phyloP scores from a whole-genome alignment of 345 rosid genomes.

The Reutealis trisperma region DNA sequence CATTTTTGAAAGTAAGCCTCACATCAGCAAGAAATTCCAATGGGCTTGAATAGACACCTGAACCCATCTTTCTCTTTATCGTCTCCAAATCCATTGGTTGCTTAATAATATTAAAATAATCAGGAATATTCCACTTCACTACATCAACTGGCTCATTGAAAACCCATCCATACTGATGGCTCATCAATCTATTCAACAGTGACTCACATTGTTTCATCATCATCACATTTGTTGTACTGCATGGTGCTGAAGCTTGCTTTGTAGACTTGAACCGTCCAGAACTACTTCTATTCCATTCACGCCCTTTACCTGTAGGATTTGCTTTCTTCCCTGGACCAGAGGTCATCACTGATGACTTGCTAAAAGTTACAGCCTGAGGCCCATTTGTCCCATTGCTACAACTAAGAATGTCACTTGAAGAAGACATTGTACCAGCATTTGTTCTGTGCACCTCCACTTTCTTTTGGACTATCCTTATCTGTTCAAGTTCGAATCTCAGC shows the following conservation, averaged over 20 bases:
- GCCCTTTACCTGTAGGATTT: slow-evolving; percentile 39
- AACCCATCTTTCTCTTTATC: slow-evolving; percentile 36
- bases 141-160: slow-evolving; percentile 53
- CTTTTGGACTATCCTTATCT: slow-evolving; percentile 13
- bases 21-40: slow-evolving; percentile 50
- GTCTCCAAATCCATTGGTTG: slow-evolving; percentile 66
- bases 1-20: slow-evolving; percentile 56
- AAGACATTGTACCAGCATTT: slow-evolving; percentile 1
- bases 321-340: slow-evolving; percentile 55
- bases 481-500: slow-evolving; percentile 30
- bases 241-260: slow-evolving; percentile 40
- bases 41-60: slow-evolving; percentile 32
- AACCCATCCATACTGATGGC: slow-evolving; percentile 49
- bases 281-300: slow-evolving; percentile 50
- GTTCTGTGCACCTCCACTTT: slow-evolving; percentile 16
- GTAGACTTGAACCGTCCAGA: slow-evolving; percentile 57
- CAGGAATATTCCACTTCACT: slow-evolving; percentile 33
- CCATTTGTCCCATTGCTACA: slow-evolving; percentile 33
- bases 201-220: slow-evolving; percentile 31
- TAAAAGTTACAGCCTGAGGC: slow-evolving; percentile 33
- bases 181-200: slow-evolving; percentile 36
- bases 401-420: slow-evolving; percentile 28
- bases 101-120: slow-evolving; percentile 47
- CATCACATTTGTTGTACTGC: slow-evolving; percentile 44
- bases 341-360: slow-evolving; percentile 44